Evolutionary conservation across 768 basidiomycete genomes (phyloP).

Genomic region (Lentinula lateritia): DNA sequence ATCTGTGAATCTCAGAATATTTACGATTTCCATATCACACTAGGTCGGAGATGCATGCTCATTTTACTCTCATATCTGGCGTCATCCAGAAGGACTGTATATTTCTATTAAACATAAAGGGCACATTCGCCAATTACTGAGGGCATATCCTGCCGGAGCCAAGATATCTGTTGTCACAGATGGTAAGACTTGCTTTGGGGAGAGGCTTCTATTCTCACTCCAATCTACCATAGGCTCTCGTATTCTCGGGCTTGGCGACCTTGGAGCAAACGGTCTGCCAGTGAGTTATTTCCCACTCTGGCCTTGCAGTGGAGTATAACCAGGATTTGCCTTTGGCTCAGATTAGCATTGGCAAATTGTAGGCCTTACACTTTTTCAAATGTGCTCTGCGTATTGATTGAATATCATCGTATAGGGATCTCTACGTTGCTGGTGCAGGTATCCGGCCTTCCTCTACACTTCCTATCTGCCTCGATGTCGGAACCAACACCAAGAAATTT

Average conservation of each 20-base stretch:
- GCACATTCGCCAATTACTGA: constrained; percentile 50
- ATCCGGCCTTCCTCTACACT: constrained; percentile 49
- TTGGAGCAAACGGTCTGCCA: constrained; percentile 60
- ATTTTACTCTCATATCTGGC: constrained; percentile 66
- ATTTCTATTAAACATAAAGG: constrained; percentile 67
- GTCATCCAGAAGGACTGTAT: constrained; percentile 54
- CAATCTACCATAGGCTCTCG: constrained; percentile 43
- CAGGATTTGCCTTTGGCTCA: not conserved
- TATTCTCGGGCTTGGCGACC: constrained; percentile 80
- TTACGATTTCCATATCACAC: not conserved
- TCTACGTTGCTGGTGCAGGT: constrained; percentile 71
- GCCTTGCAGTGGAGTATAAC: not conserved
- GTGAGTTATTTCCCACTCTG: not conserved
- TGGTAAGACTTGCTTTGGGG: constrained; percentile 33
- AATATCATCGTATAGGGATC: constrained; percentile 31
- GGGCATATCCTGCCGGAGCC: constrained; percentile 40
- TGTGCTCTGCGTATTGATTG: not conserved
- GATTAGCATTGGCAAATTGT: constrained; percentile 74
- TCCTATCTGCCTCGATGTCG: constrained; percentile 69
- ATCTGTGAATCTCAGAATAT: too few species aligned
- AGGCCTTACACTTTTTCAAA: constrained; percentile 16
- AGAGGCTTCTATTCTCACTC: constrained; percentile 4
- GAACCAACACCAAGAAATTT: constrained; percentile 66
- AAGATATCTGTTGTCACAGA: constrained; percentile 76
- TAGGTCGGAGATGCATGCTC: constrained; percentile 69